A percentile compares a stretch with the other conserved stretches of the same genome.
These are phyloP conservation scores for Metschnikowia amazonensis DNA, from an alignment of 805 yeast genomes.

Conservation along the genomic window DNA sequence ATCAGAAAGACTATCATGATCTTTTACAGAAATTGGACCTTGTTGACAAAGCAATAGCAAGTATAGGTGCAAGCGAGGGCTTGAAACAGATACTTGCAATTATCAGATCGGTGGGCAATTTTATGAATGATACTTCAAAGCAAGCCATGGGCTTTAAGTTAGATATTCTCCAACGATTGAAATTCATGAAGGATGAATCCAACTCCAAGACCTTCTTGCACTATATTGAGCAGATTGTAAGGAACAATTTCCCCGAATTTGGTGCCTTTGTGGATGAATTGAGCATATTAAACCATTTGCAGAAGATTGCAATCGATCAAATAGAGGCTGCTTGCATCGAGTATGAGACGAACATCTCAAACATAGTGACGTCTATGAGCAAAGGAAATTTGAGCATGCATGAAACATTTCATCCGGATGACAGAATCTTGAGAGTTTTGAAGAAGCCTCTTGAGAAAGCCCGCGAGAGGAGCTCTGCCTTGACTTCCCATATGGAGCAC, in stretches of 20 bases:
- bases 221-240: conserved; percentile 84
- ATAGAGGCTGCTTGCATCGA: conserved; percentile 67
- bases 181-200: conserved; percentile 84
- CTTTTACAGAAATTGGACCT: conserved; percentile 50
- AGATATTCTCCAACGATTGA: conserved; percentile 83
- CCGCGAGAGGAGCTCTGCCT: conserved; percentile 55
- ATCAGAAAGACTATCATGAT: conserved; percentile 65
- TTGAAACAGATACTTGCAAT: conserved; percentile 74
- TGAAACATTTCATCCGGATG: conserved; percentile 76
- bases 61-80: conserved; percentile 61
- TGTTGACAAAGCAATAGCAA: conserved; percentile 70
- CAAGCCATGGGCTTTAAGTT: conserved; percentile 92
- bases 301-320: conserved; percentile 80
- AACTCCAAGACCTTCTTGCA: conserved; percentile 88
- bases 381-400: conserved; percentile 85
- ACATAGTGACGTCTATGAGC: conserved; percentile 68
- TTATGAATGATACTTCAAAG: conserved; percentile 89
- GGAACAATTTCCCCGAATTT: conserved; percentile 78
- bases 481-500: conserved; percentile 19
- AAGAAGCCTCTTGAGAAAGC: conserved; percentile 72
- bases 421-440: conserved; percentile 59
- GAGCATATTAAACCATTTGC: conserved; percentile 52
- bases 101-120: conserved; percentile 89
- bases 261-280: conserved; percentile 73
- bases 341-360: conserved; percentile 56